Conservation (phyloP, 257 asterid species). For the Petunia secreta region DNA sequence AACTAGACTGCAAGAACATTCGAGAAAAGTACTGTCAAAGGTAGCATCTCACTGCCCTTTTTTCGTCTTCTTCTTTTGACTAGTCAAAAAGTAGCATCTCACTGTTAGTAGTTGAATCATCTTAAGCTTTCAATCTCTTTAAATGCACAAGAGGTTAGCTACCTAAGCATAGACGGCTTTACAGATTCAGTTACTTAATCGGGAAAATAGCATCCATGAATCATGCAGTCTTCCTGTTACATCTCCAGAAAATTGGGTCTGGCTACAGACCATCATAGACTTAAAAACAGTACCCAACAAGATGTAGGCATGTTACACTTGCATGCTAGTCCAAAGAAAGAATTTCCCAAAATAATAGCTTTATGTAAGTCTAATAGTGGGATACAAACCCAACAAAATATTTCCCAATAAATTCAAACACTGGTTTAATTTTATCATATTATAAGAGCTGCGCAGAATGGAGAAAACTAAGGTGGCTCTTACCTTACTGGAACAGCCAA, state of each 20-base stretch:
- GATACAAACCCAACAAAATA: not conserved
- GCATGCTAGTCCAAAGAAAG: not conserved
- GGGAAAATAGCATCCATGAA: not conserved
- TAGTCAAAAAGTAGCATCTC: not conserved
- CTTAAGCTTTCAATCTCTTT: not conserved
- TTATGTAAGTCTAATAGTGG: not conserved
- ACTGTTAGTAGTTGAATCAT: not conserved
- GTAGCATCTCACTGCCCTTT: not conserved
- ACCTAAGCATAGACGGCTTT: not conserved
- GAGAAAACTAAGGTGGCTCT: not conserved
- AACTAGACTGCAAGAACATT: not conserved
- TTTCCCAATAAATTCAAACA: not conserved
- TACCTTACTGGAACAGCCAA: constrained; percentile 96
- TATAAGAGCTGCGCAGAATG: not conserved
- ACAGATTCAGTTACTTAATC: not conserved
- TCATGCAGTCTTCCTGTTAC: not conserved
- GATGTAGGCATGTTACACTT: not conserved
- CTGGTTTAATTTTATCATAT: not conserved
- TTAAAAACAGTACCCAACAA: not conserved
- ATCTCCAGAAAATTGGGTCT: constrained; percentile 3
- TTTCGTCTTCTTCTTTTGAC: not conserved
- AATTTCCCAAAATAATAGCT: not conserved
- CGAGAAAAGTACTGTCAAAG: not conserved
- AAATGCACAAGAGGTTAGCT: constrained; percentile 4
- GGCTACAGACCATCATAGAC: constrained; percentile 1